Evolutionary conservation across 148 eudicot genomes (phyloP).

Genomic region (Chenopodium quinoa): DNA sequence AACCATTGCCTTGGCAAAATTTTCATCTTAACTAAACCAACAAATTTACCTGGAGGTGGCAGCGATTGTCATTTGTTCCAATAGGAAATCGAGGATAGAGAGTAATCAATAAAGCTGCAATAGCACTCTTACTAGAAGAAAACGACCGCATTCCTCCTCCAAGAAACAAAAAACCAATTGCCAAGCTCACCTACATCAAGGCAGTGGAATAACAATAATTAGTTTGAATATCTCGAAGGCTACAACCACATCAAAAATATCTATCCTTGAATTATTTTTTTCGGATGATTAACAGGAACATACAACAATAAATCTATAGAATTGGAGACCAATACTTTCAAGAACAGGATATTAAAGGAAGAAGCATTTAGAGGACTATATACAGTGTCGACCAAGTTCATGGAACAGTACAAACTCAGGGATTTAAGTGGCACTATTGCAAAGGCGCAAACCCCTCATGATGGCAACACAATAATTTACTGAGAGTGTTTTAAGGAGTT

Average conservation of each 20-base stretch:
- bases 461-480: not conserved
- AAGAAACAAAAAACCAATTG: constrained; percentile 88
- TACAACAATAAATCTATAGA: not conserved
- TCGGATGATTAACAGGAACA: not conserved
- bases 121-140: constrained; percentile 76
- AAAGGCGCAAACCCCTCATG: not conserved
- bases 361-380: not conserved
- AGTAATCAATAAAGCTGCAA: constrained; percentile 76
- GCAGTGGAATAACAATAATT: not conserved
- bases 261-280: not conserved
- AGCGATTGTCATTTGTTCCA: constrained; percentile 94
- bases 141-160: constrained; percentile 95
- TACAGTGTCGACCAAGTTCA: not conserved
- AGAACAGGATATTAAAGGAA: not conserved
- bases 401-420: not conserved
- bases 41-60: constrained; percentile 83
- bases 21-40: not conserved
- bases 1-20: too few relatives aligned
- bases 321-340: not conserved
- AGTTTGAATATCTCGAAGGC: not conserved
- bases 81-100: constrained; percentile 94
- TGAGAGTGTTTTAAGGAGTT: too few relatives aligned
- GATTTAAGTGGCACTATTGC: not conserved
- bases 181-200: constrained; percentile 73
- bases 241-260: not conserved